Evolutionary conservation across 441 rosid genomes (phyloP).

Genomic region (Erodium chrysanthum): DNA sequence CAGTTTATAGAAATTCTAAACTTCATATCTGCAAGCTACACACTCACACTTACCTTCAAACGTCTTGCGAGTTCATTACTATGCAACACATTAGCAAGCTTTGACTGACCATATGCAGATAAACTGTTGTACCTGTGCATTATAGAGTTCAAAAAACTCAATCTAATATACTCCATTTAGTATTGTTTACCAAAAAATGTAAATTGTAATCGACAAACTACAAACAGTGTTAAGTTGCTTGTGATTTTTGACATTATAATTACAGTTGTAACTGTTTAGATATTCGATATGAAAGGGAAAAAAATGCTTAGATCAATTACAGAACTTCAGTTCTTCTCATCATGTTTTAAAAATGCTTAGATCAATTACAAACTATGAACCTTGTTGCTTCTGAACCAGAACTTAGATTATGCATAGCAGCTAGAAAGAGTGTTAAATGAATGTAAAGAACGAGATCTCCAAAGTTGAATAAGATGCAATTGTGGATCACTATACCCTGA

Average conservation of each 20-base stretch:
- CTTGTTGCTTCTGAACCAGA: slow-evolving; percentile 1
- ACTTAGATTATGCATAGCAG: not conserved
- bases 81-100: slow-evolving; percentile 52
- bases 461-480: not conserved
- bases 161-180: not conserved
- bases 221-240: not conserved
- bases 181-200: not conserved
- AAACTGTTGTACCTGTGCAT: slow-evolving; percentile 30
- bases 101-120: slow-evolving; percentile 52
- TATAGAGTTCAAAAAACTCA: not conserved
- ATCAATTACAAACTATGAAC: not conserved
- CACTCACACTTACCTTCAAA: slow-evolving; percentile 29
- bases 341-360: no score
- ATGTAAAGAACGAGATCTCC: not conserved
- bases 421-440: not conserved
- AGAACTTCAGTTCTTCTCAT: no score
- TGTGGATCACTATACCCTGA: slow-evolving; percentile 9
- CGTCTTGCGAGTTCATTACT: slow-evolving; percentile 44
- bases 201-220: not conserved
- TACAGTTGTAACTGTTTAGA: slow-evolving; percentile 28
- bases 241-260: not conserved
- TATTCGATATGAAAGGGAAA: not conserved
- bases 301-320: not conserved
- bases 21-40: no score
- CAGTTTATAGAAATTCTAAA: not conserved